Percentiles rank a stretch among this genome's conserved stretches.
Conservation (phyloP, 768 basidiomycete genomes). For the Trametes cinnabarina region DNA sequence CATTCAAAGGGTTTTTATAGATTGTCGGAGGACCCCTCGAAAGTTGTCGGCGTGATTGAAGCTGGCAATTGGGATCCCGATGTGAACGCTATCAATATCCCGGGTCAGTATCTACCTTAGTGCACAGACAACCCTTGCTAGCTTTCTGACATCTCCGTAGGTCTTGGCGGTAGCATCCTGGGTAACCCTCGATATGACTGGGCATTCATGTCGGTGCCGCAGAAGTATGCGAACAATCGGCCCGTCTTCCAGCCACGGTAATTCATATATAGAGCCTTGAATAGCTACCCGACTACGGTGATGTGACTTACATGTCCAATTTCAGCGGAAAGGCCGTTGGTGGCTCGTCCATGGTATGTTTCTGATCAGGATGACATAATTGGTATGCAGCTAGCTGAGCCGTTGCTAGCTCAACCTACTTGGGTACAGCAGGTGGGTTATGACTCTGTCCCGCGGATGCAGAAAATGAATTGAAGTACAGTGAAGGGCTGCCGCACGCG, state of each 20-base stretch:
- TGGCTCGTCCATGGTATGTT: conserved; percentile 17
- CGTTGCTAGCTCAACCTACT: conserved; percentile 16
- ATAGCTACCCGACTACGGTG: neutral
- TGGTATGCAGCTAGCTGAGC: neutral
- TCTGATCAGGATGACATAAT: neutral
- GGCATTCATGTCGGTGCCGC: conserved; percentile 20
- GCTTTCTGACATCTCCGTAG: neutral
- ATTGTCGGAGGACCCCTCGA: conserved; percentile 26
- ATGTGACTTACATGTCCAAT: neutral
- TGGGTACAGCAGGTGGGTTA: conserved; percentile 4
- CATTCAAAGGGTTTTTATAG: conserved; percentile 3
- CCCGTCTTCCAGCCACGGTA: conserved; percentile 8
- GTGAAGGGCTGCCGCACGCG: conserved; percentile 5
- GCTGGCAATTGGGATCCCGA: conserved; percentile 26
- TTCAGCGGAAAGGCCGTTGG: conserved; percentile 17
- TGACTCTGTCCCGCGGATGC: no score
- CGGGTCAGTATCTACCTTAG: conserved; percentile 4
- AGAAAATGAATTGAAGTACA: neutral
- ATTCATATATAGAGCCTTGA: neutral
- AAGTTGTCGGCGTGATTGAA: conserved; percentile 32
- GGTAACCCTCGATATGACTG: conserved; percentile 22
- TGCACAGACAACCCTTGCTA: no score
- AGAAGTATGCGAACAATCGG: conserved; percentile 12
- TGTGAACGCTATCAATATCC: conserved; percentile 13
- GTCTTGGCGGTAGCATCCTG: conserved; percentile 1